Evolutionary conservation across 176 grass and related monocot species (phyloP).

Genomic region (barley (Hordeum vulgare)): MorexV3_pseudomolecules_assembly NC_058522.1:567306809-567307308

Average conservation of each 20-base stretch:
- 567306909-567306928: constrained; percentile 50
- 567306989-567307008: background rate
- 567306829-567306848: constrained; percentile 33
- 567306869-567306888: constrained; percentile 62
- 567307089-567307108: constrained; percentile 22
- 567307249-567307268: constrained; percentile 45
- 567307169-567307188: constrained; percentile 10
- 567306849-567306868: constrained; percentile 35
- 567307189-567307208: constrained; percentile 32
- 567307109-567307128: background rate
- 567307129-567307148: constrained; percentile 11
- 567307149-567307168: constrained; percentile 40
- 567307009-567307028: background rate
- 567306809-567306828: constrained; percentile 51
- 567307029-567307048: constrained; percentile 12
- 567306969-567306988: background rate
- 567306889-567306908: constrained; percentile 71
- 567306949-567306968: constrained; percentile 33
- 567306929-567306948: constrained; percentile 52
- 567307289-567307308: constrained; percentile 19
- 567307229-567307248: constrained; percentile 45
- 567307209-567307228: constrained; percentile 49
- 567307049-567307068: constrained; percentile 8
- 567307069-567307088: constrained; percentile 16
- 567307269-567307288: constrained; percentile 53